phyloP scores from a whole-genome alignment of 1,139 yeast genomes.

The Hyphopichia wangnamkhiaoensis region DNA sequence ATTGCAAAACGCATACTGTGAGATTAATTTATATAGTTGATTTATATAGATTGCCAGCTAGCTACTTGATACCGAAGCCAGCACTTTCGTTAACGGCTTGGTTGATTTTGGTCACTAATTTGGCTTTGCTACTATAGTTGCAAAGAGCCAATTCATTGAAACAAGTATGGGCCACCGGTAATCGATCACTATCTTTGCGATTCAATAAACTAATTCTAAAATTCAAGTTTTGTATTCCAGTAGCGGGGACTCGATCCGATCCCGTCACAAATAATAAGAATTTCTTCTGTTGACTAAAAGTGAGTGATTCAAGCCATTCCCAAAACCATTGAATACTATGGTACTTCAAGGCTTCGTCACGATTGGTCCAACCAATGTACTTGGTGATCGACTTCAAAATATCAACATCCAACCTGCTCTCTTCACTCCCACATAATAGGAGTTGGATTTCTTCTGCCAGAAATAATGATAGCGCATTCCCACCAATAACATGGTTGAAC shows the following conservation, averaged over 20 bases:
- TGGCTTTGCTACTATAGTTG: conserved; percentile 56
- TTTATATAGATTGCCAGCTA: not conserved
- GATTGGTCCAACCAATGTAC: conserved; percentile 61
- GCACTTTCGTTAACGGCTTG: conserved; percentile 76
- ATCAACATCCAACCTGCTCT: conserved; percentile 64
- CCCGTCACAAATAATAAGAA: conserved; percentile 83
- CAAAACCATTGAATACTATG: conserved; percentile 76
- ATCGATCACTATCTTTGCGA: conserved; percentile 51
- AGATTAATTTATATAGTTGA: too few species aligned
- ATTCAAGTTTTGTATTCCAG: conserved; percentile 74
- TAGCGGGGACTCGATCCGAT: conserved; percentile 88
- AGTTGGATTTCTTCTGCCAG: conserved; percentile 79
- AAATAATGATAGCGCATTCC: conserved; percentile 76
- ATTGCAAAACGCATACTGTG: too few species aligned
- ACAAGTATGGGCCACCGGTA: conserved; percentile 92
- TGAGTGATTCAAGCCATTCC: conserved; percentile 59
- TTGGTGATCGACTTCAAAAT: conserved; percentile 70
- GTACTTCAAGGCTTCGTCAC: conserved; percentile 36
- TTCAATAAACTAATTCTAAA: conserved; percentile 60
- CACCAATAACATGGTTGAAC: conserved; percentile 73
- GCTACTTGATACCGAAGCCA: conserved; percentile 77
- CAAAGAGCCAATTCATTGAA: conserved; percentile 84
- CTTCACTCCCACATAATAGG: conserved; percentile 75
- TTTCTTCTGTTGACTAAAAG: conserved; percentile 53
- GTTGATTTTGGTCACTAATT: conserved; percentile 55